phyloP scores from a whole-genome alignment of 2,329 filamentous ascomycete genomes.

The Xylariaceae sp. region DNA sequence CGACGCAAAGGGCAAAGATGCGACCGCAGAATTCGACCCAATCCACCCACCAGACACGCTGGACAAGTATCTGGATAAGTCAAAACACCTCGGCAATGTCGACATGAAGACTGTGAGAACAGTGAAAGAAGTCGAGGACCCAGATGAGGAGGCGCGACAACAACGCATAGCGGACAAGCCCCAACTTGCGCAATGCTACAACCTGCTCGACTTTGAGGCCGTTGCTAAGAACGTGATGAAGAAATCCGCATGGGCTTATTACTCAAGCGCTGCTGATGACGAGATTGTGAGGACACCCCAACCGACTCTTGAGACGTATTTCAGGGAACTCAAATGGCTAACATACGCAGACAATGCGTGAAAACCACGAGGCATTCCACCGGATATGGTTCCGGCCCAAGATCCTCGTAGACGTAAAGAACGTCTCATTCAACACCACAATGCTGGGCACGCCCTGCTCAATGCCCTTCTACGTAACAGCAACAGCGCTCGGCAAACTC shows the following conservation, averaged over 20 bases:
- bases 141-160: conserved; percentile 69
- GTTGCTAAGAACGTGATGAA: conserved; percentile 92
- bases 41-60: conserved; percentile 87
- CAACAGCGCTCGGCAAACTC: conserved; percentile 91
- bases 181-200: conserved; percentile 82
- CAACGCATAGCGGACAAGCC: conserved; percentile 75
- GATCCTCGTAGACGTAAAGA: conserved; percentile 84
- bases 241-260: conserved; percentile 96
- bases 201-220: conserved; percentile 92
- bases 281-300: conserved; percentile 64
- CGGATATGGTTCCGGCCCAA: conserved; percentile 95
- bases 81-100: conserved; percentile 85
- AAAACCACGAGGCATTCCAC: conserved; percentile 95
- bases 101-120: conserved; percentile 77
- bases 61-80: conserved; percentile 76
- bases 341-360: conserved; percentile 71
- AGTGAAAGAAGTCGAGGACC: conserved; percentile 64
- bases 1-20: conserved; percentile 70
- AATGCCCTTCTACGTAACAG: conserved; percentile 94
- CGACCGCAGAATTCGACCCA: conserved; percentile 86
- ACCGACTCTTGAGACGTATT: no score
- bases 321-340: background rate
- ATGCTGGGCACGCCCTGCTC: conserved; percentile 87
- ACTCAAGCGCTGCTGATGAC: conserved; percentile 88
- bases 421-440: conserved; percentile 81